Evolutionary conservation across 495 filamentous ascomycete genomes (phyloP), one percentile per base, ranked within the genome.

Genomic region (Hyaloscypha finlandica): DNA sequence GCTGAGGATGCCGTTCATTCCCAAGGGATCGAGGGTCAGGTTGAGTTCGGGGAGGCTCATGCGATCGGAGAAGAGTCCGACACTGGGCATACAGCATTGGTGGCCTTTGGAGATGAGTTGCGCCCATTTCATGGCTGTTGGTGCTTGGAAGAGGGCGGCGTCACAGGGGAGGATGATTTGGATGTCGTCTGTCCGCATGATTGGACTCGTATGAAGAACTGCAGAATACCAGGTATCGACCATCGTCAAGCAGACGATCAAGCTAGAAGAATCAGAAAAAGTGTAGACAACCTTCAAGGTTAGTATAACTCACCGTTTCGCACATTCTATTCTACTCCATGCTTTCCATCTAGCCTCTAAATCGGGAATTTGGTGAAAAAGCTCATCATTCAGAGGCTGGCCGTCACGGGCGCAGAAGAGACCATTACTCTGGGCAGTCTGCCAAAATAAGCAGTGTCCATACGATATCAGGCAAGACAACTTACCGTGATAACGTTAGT

Each of bases 181-280:
- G 8, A 84, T 77, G 12, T 81, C 76, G 55, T 83, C 81, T 19
- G 82, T 80, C 3, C 75, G 72, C 37, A 81, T 75, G 57, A 84
- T 80, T 8, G 83, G 83, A 53, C 78, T 78, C 20, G 79, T 80
- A 22, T 80, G 82, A 35, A 83, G 73, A 58, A 82, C 79, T 0
- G 79, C 78, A 1, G 83, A 83, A 58, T 80, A 82, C 81, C 81
- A 85, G 0, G 81, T 81, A 66, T 85, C 83, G 37, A 83, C 58
- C 30, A 81, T 72, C n/a, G 84, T 73, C 11, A 85, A 76, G 4
- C 80, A 81, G n/a, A 79, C 71, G 37, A 85, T 82, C 29, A 81
- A 68, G 48, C 83, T 83, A 65, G 39, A 61, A 20, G n/a, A 29
- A 22, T 31, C 53, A 48, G 42, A 4, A 29, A 29, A 31, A 32